phyloP scores from a whole-genome alignment of 768 basidiomycete genomes.

The Naganishia friedmannii region DNA sequence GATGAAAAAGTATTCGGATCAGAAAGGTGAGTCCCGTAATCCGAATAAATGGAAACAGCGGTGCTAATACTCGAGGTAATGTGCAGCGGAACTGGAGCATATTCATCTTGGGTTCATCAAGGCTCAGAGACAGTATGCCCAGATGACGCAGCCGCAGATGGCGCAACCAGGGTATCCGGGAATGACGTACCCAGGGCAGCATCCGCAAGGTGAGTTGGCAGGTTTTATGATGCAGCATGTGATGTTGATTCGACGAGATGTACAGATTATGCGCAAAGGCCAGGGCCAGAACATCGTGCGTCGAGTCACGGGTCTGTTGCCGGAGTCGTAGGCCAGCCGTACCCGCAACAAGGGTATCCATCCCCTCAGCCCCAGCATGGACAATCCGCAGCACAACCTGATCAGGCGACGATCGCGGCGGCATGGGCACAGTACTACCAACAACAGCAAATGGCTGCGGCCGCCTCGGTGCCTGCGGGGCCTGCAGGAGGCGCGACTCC shows the following conservation, averaged over 20 bases:
- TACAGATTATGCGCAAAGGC: constrained; percentile 13
- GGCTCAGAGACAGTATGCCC: constrained; percentile 82
- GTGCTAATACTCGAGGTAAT: constrained; percentile 12
- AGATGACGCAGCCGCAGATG: constrained; percentile 69
- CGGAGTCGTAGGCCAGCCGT: not conserved
- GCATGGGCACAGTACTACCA: constrained; percentile 39
- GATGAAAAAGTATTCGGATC: constrained; percentile 96
- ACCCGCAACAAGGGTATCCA: constrained; percentile 30
- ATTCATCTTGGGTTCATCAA: constrained; percentile 93
- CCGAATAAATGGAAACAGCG: not conserved
- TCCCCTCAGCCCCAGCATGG: constrained; percentile 50
- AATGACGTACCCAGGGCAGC: constrained; percentile 27
- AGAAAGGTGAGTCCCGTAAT: constrained; percentile 60
- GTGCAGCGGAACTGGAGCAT: constrained; percentile 78
- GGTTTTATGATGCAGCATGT: not conserved
- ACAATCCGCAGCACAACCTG: constrained; percentile 41
- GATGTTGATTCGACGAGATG: not conserved
- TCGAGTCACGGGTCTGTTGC: constrained; percentile 18
- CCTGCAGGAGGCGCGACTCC: constrained; percentile 18
- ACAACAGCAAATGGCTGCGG: constrained; percentile 32
- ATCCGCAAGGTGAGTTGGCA: constrained; percentile 9
- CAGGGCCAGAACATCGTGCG: constrained; percentile 1
- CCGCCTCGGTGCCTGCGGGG: constrained; percentile 24
- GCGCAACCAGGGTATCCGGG: constrained; percentile 28
- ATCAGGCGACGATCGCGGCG: constrained; percentile 39